These are phyloP conservation scores for Syzygium aromaticum DNA, from an alignment of 345 rosid species.

Conservation along the genomic window DNA sequence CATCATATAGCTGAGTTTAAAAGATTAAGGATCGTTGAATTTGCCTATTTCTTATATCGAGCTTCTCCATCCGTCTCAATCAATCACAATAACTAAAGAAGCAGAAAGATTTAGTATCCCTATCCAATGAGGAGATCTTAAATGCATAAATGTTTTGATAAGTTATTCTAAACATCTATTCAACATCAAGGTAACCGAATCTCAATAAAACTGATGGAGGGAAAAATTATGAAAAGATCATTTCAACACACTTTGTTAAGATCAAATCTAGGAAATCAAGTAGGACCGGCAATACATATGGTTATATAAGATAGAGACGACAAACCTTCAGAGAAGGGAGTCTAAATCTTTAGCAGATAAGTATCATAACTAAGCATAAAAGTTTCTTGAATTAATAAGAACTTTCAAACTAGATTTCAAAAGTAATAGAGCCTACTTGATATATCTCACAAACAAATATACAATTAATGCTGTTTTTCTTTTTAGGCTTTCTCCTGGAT, in stretches of 20 bases:
- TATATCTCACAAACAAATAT: neutral
- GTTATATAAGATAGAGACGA: neutral
- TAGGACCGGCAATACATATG: neutral
- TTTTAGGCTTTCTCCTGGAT: too few species aligned
- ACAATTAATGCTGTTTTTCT: neutral
- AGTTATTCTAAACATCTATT: neutral
- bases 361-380: neutral
- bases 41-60: neutral
- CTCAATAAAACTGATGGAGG: neutral
- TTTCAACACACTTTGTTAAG: neutral
- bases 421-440: neutral
- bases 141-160: neutral
- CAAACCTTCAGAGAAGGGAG: neutral
- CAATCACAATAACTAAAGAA: neutral
- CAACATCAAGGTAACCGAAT: neutral
- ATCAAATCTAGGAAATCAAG: neutral
- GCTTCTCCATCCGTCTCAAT: neutral
- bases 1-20: neutral
- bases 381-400: neutral
- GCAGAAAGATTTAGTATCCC: neutral
- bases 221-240: neutral
- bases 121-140: neutral
- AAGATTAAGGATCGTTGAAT: neutral
- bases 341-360: neutral
- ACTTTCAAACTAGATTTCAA: neutral